Evolutionary conservation across 805 yeast genomes (phyloP).

Genomic region (Ogataea chonburiensis): DNA sequence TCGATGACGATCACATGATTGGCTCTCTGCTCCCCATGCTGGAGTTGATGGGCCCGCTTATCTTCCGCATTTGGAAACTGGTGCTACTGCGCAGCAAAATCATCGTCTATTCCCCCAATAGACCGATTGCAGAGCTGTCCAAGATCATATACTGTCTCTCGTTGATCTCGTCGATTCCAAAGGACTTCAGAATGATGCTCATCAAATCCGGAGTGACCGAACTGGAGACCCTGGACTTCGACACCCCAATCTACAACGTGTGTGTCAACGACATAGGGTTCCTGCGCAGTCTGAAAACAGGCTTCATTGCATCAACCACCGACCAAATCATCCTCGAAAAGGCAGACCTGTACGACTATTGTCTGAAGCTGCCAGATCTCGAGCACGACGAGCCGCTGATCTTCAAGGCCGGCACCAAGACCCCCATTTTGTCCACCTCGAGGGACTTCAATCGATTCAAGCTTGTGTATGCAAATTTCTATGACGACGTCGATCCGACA

Average conservation of each 20-base stretch:
- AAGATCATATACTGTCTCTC: slow-evolving; percentile 58
- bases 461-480: slow-evolving; percentile 25
- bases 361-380: slow-evolving; percentile 30
- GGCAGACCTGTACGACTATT: slow-evolving; percentile 47
- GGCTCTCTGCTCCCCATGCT: slow-evolving; percentile 46
- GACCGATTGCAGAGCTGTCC: slow-evolving; percentile 39
- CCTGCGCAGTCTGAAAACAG: slow-evolving; percentile 30
- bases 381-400: slow-evolving; percentile 24
- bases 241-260: slow-evolving; percentile 59
- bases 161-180: slow-evolving; percentile 62
- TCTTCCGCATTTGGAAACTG: slow-evolving; percentile 63
- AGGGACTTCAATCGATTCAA: slow-evolving; percentile 39
- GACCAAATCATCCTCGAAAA: slow-evolving; percentile 65
- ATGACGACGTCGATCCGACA: slow-evolving; percentile 7
- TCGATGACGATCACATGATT: slow-evolving; percentile 42
- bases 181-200: slow-evolving; percentile 39
- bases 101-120: slow-evolving; percentile 39
- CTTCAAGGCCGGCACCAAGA: slow-evolving; percentile 11
- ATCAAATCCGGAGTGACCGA: slow-evolving; percentile 29
- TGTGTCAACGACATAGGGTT: slow-evolving; percentile 56
- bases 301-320: slow-evolving; percentile 61
- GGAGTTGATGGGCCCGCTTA: slow-evolving; percentile 58
- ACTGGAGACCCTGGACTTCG: slow-evolving; percentile 28
- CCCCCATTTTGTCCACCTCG: slow-evolving; percentile 32
- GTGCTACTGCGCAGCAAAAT: slow-evolving; percentile 58